These are phyloP conservation scores for Scheffersomyces lignicola DNA, from an alignment of 1,139 yeast species.

Conservation along the genomic window DNA sequence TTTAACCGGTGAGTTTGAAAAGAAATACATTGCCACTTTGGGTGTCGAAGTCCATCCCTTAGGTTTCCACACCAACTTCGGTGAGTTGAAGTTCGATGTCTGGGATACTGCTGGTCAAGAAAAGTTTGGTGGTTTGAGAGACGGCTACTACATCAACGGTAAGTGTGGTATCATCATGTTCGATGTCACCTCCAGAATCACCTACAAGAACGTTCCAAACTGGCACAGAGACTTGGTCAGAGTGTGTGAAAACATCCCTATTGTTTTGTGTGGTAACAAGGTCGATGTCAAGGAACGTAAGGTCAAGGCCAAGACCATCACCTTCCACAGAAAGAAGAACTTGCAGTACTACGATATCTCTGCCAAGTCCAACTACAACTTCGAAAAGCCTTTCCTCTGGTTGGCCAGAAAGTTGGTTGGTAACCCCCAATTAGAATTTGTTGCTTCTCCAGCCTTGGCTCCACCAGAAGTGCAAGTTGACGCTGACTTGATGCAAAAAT, in stretches of 20 bases:
- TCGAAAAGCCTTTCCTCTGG: slow-evolving; percentile 99
- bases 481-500: slow-evolving; percentile 92
- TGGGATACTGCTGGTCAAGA: slow-evolving; percentile 99
- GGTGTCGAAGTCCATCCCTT: slow-evolving; percentile 99
- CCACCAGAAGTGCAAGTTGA: slow-evolving; percentile 99
- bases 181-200: slow-evolving; percentile 98
- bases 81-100: slow-evolving; percentile 98
- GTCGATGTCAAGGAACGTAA: slow-evolving; percentile 99
- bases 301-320: slow-evolving; percentile 99
- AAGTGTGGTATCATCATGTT: slow-evolving; percentile 99
- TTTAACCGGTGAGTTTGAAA: slow-evolving; percentile 99
- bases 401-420: slow-evolving; percentile 99
- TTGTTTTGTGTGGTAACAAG: slow-evolving; percentile 98
- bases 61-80: slow-evolving; percentile 97
- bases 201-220: slow-evolving; percentile 99
- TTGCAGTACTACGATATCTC: slow-evolving; percentile 99
- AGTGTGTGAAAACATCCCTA: slow-evolving; percentile 99
- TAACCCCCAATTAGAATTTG: slow-evolving; percentile 96
- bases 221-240: slow-evolving; percentile 99
- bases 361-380: slow-evolving; percentile 99
- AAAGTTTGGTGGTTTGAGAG: slow-evolving; percentile 99
- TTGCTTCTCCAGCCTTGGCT: slow-evolving; percentile 98
- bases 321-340: slow-evolving; percentile 99
- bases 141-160: slow-evolving; percentile 98
- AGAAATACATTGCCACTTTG: slow-evolving; percentile 97